phyloP scores from a whole-genome alignment of 2,329 filamentous ascomycete genomes.

The Domatiomyces globalis region DNA sequence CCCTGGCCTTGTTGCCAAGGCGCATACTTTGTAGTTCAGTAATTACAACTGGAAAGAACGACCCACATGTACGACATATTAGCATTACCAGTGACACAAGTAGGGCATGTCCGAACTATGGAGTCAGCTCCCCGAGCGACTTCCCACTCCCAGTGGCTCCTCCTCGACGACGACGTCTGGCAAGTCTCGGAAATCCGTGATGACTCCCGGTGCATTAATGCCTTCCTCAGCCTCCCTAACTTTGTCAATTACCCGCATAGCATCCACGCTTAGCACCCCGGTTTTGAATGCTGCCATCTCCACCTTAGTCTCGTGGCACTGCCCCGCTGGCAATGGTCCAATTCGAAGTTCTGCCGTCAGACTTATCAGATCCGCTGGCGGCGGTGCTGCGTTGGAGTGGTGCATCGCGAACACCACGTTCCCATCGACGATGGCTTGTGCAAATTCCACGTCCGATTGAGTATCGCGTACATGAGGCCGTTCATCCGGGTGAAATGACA shows the following conservation, averaged over 20 bases:
- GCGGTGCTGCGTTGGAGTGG: slow-evolving; percentile 27
- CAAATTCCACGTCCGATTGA: slow-evolving; percentile 23
- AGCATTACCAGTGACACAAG: neutral
- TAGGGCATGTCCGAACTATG: neutral
- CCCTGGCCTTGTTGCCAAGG: no score
- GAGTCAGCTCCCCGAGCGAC: neutral
- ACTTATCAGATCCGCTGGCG: slow-evolving; percentile 40
- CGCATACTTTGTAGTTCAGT: no score
- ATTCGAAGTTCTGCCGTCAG: slow-evolving; percentile 45
- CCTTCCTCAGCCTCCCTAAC: slow-evolving; percentile 15
- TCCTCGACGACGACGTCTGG: slow-evolving; percentile 14
- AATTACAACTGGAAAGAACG: neutral
- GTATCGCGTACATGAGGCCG: slow-evolving; percentile 9
- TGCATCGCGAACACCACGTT: slow-evolving; percentile 43
- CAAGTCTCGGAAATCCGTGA: slow-evolving; percentile 14
- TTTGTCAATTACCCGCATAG: slow-evolving; percentile 16
- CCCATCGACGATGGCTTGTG: slow-evolving; percentile 42
- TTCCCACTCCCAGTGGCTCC: neutral
- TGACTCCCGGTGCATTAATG: slow-evolving; percentile 8
- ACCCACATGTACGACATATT: neutral
- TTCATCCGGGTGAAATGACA: slow-evolving; percentile 24
- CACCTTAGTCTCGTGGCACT: slow-evolving; percentile 42
- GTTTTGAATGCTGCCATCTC: slow-evolving; percentile 26
- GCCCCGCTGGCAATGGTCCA: slow-evolving; percentile 20
- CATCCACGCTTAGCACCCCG: slow-evolving; percentile 21